A percentile compares a stretch with the other conserved stretches of the same genome.
These are phyloP conservation scores for Clarireedia paspali DNA, from an alignment of 2,329 filamentous ascomycete species.

Conservation along the genomic window DNA sequence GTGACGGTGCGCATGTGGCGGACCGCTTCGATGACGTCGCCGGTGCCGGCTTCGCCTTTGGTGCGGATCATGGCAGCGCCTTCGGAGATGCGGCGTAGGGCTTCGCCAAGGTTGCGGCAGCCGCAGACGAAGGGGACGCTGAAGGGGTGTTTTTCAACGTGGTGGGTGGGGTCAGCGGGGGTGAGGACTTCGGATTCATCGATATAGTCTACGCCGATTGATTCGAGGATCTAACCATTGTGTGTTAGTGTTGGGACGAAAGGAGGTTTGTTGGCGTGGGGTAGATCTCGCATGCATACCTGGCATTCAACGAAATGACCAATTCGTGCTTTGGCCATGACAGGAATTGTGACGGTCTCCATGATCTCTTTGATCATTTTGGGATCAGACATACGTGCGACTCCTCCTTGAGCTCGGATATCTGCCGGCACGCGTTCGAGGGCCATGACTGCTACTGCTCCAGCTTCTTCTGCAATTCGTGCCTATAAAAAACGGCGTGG, in stretches of 20 bases:
- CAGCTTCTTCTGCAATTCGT: slow-evolving; percentile 94
- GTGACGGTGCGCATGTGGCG: slow-evolving; percentile 92
- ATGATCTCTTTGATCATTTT: slow-evolving; percentile 94
- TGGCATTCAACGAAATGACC: slow-evolving; percentile 97
- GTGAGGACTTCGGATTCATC: slow-evolving; percentile 98
- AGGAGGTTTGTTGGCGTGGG: too few relatives aligned
- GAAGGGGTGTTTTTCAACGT: slow-evolving; percentile 84
- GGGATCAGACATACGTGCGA: slow-evolving; percentile 95
- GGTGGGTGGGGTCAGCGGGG: slow-evolving; percentile 81
- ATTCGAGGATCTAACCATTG: slow-evolving; percentile 70
- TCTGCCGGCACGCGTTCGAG: slow-evolving; percentile 96
- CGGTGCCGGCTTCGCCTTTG: slow-evolving; percentile 95
- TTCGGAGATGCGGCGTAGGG: slow-evolving; percentile 81
- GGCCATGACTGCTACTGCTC: slow-evolving; percentile 95
- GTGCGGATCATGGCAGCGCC: slow-evolving; percentile 98
- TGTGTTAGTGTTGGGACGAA: background rate
- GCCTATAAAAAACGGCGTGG: slow-evolving; percentile 44
- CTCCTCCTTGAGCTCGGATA: slow-evolving; percentile 85
- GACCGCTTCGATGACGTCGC: slow-evolving; percentile 94
- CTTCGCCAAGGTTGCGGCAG: slow-evolving; percentile 89
- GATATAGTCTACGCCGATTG: slow-evolving; percentile 93
- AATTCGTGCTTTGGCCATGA: slow-evolving; percentile 98
- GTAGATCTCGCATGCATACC: slow-evolving; percentile 34
- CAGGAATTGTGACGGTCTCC: slow-evolving; percentile 88
- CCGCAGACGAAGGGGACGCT: slow-evolving; percentile 90